A percentile compares a stretch with the other conserved stretches of the same genome.
Evolutionary conservation across 106 monocot species (phyloP).

Genomic region (Dioscorea zingiberensis): DNA sequence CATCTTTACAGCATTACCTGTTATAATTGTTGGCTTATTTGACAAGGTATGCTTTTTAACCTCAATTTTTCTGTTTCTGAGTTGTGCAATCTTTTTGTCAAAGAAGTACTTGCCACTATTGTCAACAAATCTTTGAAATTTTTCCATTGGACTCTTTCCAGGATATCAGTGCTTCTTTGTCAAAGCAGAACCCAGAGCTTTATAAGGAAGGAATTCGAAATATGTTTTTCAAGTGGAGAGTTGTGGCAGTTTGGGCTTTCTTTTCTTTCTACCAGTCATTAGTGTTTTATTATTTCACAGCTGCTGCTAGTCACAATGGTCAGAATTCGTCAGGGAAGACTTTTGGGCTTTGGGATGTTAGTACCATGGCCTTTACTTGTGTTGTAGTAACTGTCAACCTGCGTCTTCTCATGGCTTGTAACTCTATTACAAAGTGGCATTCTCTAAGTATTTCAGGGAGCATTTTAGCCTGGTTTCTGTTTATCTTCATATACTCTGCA

Average conservation of each 20-base stretch:
- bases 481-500: constrained; percentile 89
- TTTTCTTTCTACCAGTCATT: constrained; percentile 93
- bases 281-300: constrained; percentile 76
- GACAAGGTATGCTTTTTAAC: constrained; percentile 68
- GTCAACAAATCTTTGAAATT: no score
- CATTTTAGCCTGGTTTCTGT: constrained; percentile 87
- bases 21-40: constrained; percentile 93
- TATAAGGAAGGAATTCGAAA: constrained; percentile 91
- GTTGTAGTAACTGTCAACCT: constrained; percentile 93
- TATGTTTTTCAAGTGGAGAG: constrained; percentile 90
- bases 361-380: constrained; percentile 97
- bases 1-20: constrained; percentile 94
- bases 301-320: constrained; percentile 57
- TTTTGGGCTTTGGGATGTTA: constrained; percentile 97
- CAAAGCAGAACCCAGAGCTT: constrained; percentile 85
- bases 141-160: constrained; percentile 13
- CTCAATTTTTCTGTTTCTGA: neutral
- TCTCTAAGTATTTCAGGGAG: constrained; percentile 78
- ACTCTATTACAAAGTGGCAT: constrained; percentile 96
- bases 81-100: neutral
- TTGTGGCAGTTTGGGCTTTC: constrained; percentile 89
- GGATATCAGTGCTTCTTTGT: constrained; percentile 93
- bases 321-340: constrained; percentile 79
- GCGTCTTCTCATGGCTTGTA: constrained; percentile 85
- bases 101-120: neutral